phyloP scores from a whole-genome alignment of 495 filamentous ascomycete genomes.

The Penicillium dipodomyicola region DNA sequence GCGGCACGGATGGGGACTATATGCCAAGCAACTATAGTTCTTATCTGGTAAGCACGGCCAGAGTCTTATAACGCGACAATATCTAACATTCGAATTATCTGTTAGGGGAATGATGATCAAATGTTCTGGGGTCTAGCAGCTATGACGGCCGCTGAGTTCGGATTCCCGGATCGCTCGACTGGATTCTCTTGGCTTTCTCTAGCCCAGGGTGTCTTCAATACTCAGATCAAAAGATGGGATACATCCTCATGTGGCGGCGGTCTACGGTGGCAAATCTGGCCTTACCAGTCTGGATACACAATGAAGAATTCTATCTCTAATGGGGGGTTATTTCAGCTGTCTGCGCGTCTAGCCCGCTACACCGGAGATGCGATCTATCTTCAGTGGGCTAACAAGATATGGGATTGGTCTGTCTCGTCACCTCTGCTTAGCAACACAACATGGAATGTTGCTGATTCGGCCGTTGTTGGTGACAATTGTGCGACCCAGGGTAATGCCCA shows the following conservation, averaged over 20 bases:
- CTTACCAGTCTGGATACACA: slow-evolving; percentile 50
- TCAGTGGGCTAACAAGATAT: slow-evolving; percentile 66
- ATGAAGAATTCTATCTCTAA: slow-evolving; percentile 74
- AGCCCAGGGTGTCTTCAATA: slow-evolving; percentile 77
- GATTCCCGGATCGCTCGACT: slow-evolving; percentile 44
- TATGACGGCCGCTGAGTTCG: slow-evolving; percentile 54
- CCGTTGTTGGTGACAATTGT: slow-evolving; percentile 53
- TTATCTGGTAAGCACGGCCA: slow-evolving; percentile 30
- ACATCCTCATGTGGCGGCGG: slow-evolving; percentile 48
- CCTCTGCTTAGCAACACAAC: slow-evolving; percentile 48
- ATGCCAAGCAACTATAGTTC: slow-evolving; percentile 45
- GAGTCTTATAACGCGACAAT: background rate
- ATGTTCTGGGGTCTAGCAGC: slow-evolving; percentile 57
- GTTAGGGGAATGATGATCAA: slow-evolving; percentile 57
- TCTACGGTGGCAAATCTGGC: slow-evolving; percentile 56
- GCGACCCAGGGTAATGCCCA: slow-evolving; percentile 54
- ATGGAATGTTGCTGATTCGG: slow-evolving; percentile 62
- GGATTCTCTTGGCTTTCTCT: slow-evolving; percentile 69
- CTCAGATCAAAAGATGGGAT: slow-evolving; percentile 59
- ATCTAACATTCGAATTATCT: background rate
- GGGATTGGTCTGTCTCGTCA: slow-evolving; percentile 57
- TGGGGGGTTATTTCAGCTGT: slow-evolving; percentile 66
- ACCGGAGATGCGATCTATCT: slow-evolving; percentile 63
- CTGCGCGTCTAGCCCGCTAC: slow-evolving; percentile 64
- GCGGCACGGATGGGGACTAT: slow-evolving; percentile 47